A percentile compares a stretch with the other conserved stretches of the same genome.
Evolutionary conservation across 164 flowering plant genomes (phyloP).

Genomic region (Aristolochia fimbriata): DNA sequence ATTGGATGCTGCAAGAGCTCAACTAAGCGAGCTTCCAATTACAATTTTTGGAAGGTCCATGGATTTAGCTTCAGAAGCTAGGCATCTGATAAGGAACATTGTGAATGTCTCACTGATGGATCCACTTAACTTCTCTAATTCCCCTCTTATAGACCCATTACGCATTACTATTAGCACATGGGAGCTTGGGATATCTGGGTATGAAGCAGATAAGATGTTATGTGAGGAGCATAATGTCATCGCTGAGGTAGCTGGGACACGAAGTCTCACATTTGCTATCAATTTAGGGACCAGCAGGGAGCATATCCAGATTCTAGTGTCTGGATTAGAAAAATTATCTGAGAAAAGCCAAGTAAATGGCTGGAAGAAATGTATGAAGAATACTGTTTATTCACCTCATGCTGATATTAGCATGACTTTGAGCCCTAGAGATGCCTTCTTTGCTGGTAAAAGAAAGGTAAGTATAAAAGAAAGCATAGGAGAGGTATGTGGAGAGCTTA

Average conservation of each 20-base stretch:
- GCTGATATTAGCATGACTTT: conserved; percentile 26
- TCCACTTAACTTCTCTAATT: conserved; percentile 13
- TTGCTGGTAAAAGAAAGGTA: conserved; percentile 39
- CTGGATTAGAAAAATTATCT: conserved; percentile 27
- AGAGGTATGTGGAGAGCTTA: conserved; percentile 41
- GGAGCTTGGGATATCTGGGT: conserved; percentile 39
- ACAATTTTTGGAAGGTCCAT: conserved; percentile 25
- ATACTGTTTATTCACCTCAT: conserved; percentile 18
- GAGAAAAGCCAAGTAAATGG: neutral
- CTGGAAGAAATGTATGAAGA: conserved; percentile 1
- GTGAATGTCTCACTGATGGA: conserved; percentile 25
- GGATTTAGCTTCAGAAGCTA: conserved; percentile 21
- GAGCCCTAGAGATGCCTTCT: conserved; percentile 79
- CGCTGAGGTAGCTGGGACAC: conserved; percentile 35
- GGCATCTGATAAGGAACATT: conserved; percentile 15
- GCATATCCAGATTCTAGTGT: conserved; percentile 30
- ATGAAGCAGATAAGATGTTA: conserved; percentile 40
- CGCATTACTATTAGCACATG: conserved; percentile 31
- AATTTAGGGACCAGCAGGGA: conserved; percentile 31
- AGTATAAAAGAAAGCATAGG: conserved; percentile 33
- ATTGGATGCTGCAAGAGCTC: conserved; percentile 50
- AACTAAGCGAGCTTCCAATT: conserved; percentile 24
- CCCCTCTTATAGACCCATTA: conserved; percentile 31
- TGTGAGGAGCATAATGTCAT: conserved; percentile 25
- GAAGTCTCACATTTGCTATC: conserved; percentile 32